These are phyloP conservation scores for Phaseolus lunatus DNA, from an alignment of 306 rosid genomes.

Conservation along the genomic window DNA sequence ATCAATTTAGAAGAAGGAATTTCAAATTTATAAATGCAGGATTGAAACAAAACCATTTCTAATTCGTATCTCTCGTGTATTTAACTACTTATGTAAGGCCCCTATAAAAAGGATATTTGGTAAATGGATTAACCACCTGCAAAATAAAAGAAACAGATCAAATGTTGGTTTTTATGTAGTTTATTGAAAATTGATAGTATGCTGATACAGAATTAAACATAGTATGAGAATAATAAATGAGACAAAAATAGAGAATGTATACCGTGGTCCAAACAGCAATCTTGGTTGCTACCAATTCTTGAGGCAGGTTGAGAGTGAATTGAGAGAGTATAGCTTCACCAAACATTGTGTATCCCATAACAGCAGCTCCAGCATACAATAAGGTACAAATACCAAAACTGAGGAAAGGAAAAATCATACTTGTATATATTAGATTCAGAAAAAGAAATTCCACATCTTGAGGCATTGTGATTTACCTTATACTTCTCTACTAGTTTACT, in stretches of 20 bases:
- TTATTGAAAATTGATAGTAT: not conserved
- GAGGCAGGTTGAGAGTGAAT: conserved; percentile 96
- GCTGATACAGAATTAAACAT: conserved; percentile 19
- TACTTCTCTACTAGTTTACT: not conserved
- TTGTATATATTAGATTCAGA: conserved; percentile 32
- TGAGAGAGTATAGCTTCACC: conserved; percentile 85
- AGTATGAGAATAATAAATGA: not conserved
- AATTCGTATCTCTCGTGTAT: not conserved
- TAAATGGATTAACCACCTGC: conserved; percentile 99
- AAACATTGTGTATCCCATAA: conserved; percentile 95
- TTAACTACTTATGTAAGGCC: not conserved
- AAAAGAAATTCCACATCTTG: not conserved
- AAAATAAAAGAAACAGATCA: conserved; percentile 42
- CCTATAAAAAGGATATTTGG: conserved; percentile 93
- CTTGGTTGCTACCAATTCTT: conserved; percentile 81
- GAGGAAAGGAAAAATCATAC: conserved; percentile 29
- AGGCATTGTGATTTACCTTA: not conserved
- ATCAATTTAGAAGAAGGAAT: not conserved
- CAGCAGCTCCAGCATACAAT: conserved; percentile 85
- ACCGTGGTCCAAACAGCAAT: conserved; percentile 99
- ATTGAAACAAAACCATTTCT: not conserved
- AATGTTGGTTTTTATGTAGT: conserved; percentile 40
- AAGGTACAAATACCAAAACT: conserved; percentile 81
- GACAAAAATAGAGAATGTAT: conserved; percentile 27
- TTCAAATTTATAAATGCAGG: conserved; percentile 2